Base-by-base conservation (phyloP, 305 asterid species). In the Stenogyne calaminthoides region DNA sequence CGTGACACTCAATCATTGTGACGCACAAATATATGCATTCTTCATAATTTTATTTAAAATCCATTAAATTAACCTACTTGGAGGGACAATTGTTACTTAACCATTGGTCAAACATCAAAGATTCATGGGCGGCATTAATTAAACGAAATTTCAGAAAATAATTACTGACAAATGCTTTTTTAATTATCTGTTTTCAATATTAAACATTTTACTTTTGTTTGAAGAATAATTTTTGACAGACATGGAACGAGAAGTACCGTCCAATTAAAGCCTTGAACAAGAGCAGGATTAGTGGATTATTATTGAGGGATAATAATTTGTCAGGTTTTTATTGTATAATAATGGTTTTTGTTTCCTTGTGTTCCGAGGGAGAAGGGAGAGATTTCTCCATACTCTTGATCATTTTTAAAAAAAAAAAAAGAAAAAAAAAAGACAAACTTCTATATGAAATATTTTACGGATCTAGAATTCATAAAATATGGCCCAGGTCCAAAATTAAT, bases 1-100 rank as follows among this genome's bases (percentile, higher is more conserved):
- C 87, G 87, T 87, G 90, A 81, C 76, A 20, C 36, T 85, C 87
- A 85, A 87, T 87, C 92, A 87, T 87, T 87, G 87, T 70, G 46
- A 67, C 77, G 32, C 85, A 67, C 78, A 76, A 29, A 42, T 49
- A 44, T 70, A 75, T 72, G 75, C 82, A 77, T 57, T 59, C 63
- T 7, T 59, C 42, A 66, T 61, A 57, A 32, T 65, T 66, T 63
- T 70, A 61, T 79, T 82, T 79, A 6, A 10, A 27, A 29, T 14
- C 65, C 65, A 29, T 27, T 29, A 34, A 32, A 59, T 16, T 9
- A 18, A 4, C 7, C 27, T 7, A 34, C 15, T 36, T 39, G 11
- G 25, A 39, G 16, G 69, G 69, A 64, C 69, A 63, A 63, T 10
- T 63, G 54, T 63, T 39, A 63, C 69, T 63, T 63, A 14, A 39